Percentiles rank a stretch among this genome's conserved stretches.
These are phyloP conservation scores for Tetramitus jugosus DNA, from an alignment of 208 protist species.

Conservation along the genomic window DNA sequence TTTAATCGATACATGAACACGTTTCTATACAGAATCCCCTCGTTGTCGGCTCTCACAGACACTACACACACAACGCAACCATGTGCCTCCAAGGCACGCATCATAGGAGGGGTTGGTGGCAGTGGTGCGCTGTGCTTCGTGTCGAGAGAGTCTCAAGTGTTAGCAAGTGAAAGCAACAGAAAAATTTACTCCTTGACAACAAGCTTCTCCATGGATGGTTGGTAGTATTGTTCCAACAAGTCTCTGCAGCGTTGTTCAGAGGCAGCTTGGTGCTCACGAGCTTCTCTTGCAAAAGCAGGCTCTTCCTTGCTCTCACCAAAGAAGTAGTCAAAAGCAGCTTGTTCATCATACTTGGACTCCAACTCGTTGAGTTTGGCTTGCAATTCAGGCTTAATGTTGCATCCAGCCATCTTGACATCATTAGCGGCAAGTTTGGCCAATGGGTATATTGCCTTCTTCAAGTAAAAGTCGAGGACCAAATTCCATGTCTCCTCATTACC, in stretches of 20 bases:
- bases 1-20: too few species aligned
- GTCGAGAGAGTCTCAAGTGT: too few species aligned
- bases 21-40: too few species aligned
- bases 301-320: not conserved
- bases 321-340: not conserved
- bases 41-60: too few species aligned
- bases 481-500: not conserved
- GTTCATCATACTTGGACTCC: not conserved
- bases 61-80: too few species aligned
- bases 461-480: not conserved
- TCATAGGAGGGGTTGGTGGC: too few species aligned
- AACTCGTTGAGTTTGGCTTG: not conserved
- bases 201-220: not conserved
- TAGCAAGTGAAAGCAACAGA: too few species aligned
- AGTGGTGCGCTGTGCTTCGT: too few species aligned
- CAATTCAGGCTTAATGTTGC: not conserved
- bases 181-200: constrained; percentile 7
- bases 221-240: not conserved
- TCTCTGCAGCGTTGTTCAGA: not conserved
- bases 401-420: constrained; percentile 1
- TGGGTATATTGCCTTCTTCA: not conserved
- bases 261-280: too few species aligned
- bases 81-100: too few species aligned
- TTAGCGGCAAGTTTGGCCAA: not conserved
- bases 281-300: not conserved